Evolutionary conservation across 129 eudicot species (phyloP), one percentile per base, ranked within the genome.

Genomic region (Chrysanthemum makinoi): DNA sequence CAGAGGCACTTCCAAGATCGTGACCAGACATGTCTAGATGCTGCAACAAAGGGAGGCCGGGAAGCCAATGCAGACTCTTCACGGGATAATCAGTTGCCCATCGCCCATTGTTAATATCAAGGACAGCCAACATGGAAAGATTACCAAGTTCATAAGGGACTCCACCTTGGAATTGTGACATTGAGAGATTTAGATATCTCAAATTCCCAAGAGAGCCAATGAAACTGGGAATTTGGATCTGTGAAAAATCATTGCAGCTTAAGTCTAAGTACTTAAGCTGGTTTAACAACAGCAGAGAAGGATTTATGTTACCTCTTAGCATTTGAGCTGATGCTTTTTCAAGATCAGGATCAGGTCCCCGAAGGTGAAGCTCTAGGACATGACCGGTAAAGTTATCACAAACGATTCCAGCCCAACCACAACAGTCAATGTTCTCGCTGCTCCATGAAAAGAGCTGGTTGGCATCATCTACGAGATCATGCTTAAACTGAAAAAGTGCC

Each of bases 101-200:
- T 22, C 10, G 9, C 43, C 39, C 46, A 16, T 26, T 22, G 17
- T 43, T 39, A 15, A 60, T 16, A 28, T 60, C 65, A 60, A 60
- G 65, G 24, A 28, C 44, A 60, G 8, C 7, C 65, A 84, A 68
- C 16, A 15, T 14, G 17, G 81, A 70, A 7, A 86, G 55, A 52
- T 77, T 78, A n/a, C 87, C 87, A 16, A 82, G 72, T 33, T 68
- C 75, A 48, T 35, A 71, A 22, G 90, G 87, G 50, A 86, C 61
- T 14, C 49, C 57, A 62, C 83, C 72, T 28, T 73, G 50, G 47
- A 73, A 73, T n/a, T 20, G 44, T n/a, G 83, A 72, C 43, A 57
- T 53, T 1, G 83, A 73, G 24, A 79, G 75, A 73, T 79, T 66
- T 22, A 73, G 59, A 26, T 79, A 72, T 30, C 70, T 72, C 75